phyloP scores from a whole-genome alignment of 2,329 filamentous ascomycete species.

The Sarocladium strictum region DNA sequence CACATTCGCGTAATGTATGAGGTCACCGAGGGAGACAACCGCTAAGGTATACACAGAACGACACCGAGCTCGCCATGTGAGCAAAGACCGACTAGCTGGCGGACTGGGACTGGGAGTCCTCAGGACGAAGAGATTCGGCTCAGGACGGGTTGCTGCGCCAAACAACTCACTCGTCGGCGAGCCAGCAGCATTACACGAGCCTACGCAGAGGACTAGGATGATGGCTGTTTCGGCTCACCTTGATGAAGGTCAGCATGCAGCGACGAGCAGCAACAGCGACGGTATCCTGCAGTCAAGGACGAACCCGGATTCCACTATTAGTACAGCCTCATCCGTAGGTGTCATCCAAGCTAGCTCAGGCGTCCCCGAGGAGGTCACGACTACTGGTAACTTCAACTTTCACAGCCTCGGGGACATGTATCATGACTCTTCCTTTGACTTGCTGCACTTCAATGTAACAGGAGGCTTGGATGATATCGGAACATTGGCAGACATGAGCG shows the following conservation, averaged over 20 bases:
- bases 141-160: neutral
- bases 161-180: neutral
- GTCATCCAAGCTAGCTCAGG: neutral
- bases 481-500: neutral
- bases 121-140: conserved; percentile 45
- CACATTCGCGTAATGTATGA: too few species aligned
- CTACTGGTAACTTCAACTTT: neutral
- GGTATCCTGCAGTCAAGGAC: too few species aligned
- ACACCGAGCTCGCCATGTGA: conserved; percentile 48
- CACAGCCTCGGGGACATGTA: neutral
- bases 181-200: neutral
- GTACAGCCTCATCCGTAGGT: too few species aligned
- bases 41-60: too few species aligned
- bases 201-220: neutral
- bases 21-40: too few species aligned
- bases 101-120: conserved; percentile 43
- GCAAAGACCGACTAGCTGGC: conserved; percentile 50
- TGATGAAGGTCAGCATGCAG: too few species aligned
- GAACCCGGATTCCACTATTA: too few species aligned
- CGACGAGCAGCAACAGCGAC: neutral
- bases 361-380: neutral
- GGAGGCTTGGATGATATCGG: neutral
- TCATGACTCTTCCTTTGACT: neutral
- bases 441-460: neutral
- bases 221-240: neutral